A percentile compares a stretch with the other conserved stretches of the same genome.
phyloP scores from a whole-genome alignment of 371 early-diverging fungal species.

The Massospora cicadina region DNA sequence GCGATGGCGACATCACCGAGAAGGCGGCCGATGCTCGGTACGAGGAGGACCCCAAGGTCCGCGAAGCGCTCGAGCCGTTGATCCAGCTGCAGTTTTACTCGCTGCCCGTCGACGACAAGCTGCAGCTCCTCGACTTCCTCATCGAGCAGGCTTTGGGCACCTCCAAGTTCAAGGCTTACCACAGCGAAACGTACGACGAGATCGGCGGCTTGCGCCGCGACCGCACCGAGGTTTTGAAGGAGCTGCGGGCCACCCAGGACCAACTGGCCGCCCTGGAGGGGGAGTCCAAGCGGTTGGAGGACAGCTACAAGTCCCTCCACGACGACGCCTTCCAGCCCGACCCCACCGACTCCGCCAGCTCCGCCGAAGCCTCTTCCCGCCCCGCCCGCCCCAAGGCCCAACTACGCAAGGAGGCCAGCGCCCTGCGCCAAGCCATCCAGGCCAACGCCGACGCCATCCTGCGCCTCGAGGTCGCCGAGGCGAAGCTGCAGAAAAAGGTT shows the following conservation, averaged over 20 bases:
- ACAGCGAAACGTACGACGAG: background rate
- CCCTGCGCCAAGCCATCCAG: background rate
- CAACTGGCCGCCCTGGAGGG: background rate
- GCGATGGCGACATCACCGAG: background rate
- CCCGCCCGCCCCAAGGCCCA: background rate
- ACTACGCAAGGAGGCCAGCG: background rate
- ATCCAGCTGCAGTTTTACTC: background rate
- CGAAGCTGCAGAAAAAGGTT: background rate
- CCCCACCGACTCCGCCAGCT: background rate
- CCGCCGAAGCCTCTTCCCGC: background rate
- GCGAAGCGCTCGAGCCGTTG: background rate
- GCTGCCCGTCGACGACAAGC: background rate
- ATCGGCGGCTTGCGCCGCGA: background rate
- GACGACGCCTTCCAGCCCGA: background rate
- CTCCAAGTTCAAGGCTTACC: background rate
- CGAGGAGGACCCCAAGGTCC: background rate
- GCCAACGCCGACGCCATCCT: background rate
- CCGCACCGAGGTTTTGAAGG: background rate
- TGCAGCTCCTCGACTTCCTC: background rate
- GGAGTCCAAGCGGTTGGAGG: background rate
- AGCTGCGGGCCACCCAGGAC: background rate
- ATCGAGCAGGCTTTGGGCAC: background rate
- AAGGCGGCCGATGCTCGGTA: no score
- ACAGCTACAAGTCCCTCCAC: background rate
- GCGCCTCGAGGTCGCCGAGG: background rate